Evolutionary conservation across 2,329 filamentous ascomycete species (phyloP), one percentile per base, ranked within the genome.

Genomic region (Chrysoporthe cubensis): DNA sequence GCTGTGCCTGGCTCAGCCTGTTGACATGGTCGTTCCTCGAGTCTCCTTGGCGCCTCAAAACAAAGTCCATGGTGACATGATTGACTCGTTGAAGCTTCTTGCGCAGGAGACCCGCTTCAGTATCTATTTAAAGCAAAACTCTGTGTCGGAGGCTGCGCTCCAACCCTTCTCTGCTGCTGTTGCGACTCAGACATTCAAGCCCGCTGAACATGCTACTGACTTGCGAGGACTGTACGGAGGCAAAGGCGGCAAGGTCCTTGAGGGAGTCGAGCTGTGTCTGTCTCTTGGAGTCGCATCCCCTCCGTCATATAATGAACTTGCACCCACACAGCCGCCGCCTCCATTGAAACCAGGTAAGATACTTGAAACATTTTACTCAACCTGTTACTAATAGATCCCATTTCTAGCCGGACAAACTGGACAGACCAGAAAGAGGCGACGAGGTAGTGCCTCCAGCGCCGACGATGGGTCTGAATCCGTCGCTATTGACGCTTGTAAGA

Each of bases 151-250:
- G 9, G 9, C 56, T n/a, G 2, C 32, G 7, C 43, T 60, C 2
- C 18, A 18, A 46, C 6, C 43, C 7, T 7, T 65, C n/a, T 58
- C 18, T 59, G 56, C 46, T 42, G 63, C 26, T 40, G 34, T 50
- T 16, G 21, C 32, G 14, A 16, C 16, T 14, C 50, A 8, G 26
- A 26, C 9, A n/a, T 21, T 65, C 13, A 37, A 50, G 32, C 0
- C 74, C 77, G 44, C 78, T 78, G 2, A 77, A 74, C 4, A 77
- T 76, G 1, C 80, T 76, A 70, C 84, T 85, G 52, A 78, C 78
- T 37, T 82, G 79, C 0, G 85, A 73, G 63, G 84, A 85, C 2
- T 78, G 74, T 2, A 85, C n/a, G 52, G 84, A 85, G 46, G 54
- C 16, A 16, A 16, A 11, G 63, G 63, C 32, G 63, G 63, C 9